These are phyloP conservation scores for Colletotrichum gigasporum DNA, from an alignment of 2,329 filamentous ascomycete genomes.

Conservation along the genomic window DNA sequence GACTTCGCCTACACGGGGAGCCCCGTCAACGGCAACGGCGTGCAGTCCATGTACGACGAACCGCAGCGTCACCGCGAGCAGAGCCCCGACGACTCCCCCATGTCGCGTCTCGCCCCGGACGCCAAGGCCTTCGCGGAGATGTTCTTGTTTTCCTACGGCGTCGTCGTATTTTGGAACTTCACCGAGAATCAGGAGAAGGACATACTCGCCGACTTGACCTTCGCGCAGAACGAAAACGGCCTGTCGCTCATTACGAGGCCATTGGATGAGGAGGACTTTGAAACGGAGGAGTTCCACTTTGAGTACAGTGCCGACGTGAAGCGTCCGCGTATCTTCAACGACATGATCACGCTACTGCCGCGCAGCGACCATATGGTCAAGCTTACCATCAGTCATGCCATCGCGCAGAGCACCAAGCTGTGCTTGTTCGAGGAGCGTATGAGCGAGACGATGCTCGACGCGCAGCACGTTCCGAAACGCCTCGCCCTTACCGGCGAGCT, in stretches of 20 bases:
- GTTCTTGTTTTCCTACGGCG: conserved; percentile 97
- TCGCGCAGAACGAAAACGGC: conserved; percentile 75
- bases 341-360: conserved; percentile 97
- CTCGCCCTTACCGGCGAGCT: conserved; percentile 89
- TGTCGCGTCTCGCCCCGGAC: conserved; percentile 72
- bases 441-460: conserved; percentile 91
- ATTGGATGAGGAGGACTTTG: conserved; percentile 88
- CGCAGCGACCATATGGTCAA: conserved; percentile 98
- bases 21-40: conserved; percentile 39
- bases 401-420: conserved; percentile 95
- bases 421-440: conserved; percentile 97
- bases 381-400: conserved; percentile 95
- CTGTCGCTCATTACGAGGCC: conserved; percentile 79
- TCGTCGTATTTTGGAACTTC: conserved; percentile 99
- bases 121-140: conserved; percentile 89
- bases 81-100: conserved; percentile 54
- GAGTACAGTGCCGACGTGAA: conserved; percentile 91
- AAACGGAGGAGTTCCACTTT: conserved; percentile 98
- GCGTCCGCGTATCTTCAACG: conserved; percentile 93
- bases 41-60: conserved; percentile 40
- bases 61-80: conserved; percentile 34
- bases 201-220: conserved; percentile 92
- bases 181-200: conserved; percentile 96
- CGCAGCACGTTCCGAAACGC: conserved; percentile 89
- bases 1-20: conserved; percentile 68